Evolutionary conservation across 768 basidiomycete species (phyloP), one percentile per base, ranked within the genome.

Genomic region (Rhodotorula toruloides): DNA sequence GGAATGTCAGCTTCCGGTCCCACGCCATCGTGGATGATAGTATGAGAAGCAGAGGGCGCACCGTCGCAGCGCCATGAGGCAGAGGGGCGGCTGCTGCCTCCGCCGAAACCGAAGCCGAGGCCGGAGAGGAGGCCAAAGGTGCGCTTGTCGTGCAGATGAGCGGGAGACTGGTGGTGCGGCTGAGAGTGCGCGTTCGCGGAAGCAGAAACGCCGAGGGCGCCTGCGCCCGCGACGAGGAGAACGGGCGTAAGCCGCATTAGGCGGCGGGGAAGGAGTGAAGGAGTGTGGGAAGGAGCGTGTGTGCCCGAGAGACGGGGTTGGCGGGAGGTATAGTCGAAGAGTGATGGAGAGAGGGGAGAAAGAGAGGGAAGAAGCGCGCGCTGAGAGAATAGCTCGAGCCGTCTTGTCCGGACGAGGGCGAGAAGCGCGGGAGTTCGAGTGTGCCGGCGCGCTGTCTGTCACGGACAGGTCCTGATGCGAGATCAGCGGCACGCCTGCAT

Each of bases 91-190:
- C 16, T 7, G 48, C n/a, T 12, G 29, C 27, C 48, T 6, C 29
- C 48, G 48, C n/a, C 27, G 48, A 50, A 10, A 14, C 48, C 48
- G 49, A 58, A 5, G 37, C 56, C 65, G 49, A 67, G 65, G 65
- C 48, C 67, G 44, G 58, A 53, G 31, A 47, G 42, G 43, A 67
- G 53, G 36, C 59, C 69, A n/a, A 66, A 56, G 52, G 59, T 61
- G 22, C 44, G 21, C 21, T 25, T 16, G 9, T 46, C 44, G 44
- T 46, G 21, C 37, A 46, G 64, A 53, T 47, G 63, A 31, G 56
- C n/a, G n/a, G n/a, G 21, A 54, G 54, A 36, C 43, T 49, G 29
- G 14, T 53, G 22, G 40, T 16, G 42, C 55, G 17, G 22, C 36
- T 19, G n/a, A 32, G 29, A 34, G 31, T 3, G 1, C 22, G 40